These are phyloP conservation scores for Lasiodiplodia sp. DNA, from an alignment of 2,329 filamentous ascomycete species.

Conservation along the genomic window DNA sequence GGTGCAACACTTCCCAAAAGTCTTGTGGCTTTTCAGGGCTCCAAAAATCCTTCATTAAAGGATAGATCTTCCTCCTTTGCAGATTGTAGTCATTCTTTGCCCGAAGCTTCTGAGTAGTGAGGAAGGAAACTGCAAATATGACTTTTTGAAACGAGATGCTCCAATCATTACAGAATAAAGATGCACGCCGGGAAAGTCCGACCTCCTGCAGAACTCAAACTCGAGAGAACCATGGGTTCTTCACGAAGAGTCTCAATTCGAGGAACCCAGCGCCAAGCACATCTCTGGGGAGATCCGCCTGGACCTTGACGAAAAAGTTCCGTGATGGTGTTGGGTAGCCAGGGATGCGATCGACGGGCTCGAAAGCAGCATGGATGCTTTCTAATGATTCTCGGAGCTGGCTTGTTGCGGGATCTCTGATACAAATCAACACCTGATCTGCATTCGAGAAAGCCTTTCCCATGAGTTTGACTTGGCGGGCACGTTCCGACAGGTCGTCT, in stretches of 20 bases:
- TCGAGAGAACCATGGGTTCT: background rate
- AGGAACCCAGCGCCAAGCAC: background rate
- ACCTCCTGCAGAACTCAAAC: background rate
- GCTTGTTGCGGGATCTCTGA: background rate
- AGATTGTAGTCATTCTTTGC: too few species aligned
- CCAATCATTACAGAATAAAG: background rate
- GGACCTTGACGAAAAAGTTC: background rate
- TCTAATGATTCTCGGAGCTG: background rate
- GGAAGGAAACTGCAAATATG: background rate
- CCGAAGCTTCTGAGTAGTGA: too few species aligned
- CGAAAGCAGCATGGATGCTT: background rate
- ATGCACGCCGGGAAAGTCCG: background rate
- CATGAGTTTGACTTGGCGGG: background rate
- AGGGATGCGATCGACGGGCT: background rate
- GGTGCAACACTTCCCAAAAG: too few species aligned
- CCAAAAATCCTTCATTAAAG: too few species aligned
- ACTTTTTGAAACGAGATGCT: background rate
- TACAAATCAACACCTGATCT: background rate
- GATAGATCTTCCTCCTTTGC: too few species aligned
- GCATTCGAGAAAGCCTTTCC: background rate
- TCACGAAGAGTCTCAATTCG: background rate
- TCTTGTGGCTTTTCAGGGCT: too few species aligned
- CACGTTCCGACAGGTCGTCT: background rate
- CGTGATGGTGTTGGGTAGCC: background rate
- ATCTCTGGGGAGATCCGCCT: background rate